phyloP scores from a whole-genome alignment of 805 yeast species.

The Huiozyma sinensis region DNA sequence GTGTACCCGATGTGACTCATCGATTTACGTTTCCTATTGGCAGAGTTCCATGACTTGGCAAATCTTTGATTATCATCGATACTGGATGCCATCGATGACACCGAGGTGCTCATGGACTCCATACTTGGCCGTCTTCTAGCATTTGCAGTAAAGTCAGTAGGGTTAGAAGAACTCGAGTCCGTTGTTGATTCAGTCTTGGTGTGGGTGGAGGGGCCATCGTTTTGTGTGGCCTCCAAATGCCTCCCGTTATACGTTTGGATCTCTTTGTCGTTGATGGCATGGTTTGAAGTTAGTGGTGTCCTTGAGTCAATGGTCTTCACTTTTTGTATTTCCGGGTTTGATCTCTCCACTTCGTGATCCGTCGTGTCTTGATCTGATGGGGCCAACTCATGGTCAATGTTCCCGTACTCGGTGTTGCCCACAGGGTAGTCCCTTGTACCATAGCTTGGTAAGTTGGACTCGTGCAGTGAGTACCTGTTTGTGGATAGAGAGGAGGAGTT shows the following conservation, averaged over 20 bases:
- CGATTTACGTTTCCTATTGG: constrained; percentile 23
- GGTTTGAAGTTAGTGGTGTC: too few species aligned
- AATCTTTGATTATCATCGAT: constrained; percentile 27
- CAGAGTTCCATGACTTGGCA: constrained; percentile 29
- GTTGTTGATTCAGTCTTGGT: too few species aligned
- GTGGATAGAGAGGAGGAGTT: not conserved
- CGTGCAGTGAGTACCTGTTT: constrained; percentile 3
- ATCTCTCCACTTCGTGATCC: too few species aligned
- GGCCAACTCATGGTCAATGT: too few species aligned
- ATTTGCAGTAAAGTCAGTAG: constrained; percentile 26
- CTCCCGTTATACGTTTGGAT: too few species aligned
- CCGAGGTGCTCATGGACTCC: constrained; percentile 27
- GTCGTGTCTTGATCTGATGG: too few species aligned
- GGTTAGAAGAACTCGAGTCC: constrained; percentile 15
- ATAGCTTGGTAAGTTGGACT: constrained; percentile 3
- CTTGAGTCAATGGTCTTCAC: too few species aligned
- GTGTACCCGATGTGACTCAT: constrained; percentile 11
- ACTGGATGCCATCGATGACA: constrained; percentile 24
- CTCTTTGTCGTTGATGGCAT: too few species aligned
- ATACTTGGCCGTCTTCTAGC: constrained; percentile 19
- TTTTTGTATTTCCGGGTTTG: too few species aligned
- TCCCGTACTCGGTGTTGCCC: too few species aligned
- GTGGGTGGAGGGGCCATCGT: too few species aligned
- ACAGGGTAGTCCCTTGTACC: not conserved
- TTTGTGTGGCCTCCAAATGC: too few species aligned